Evolutionary conservation across 140 eudicot species (phyloP), one percentile per base, ranked within the genome.

Genomic region (Stevia rebaudiana): DNA sequence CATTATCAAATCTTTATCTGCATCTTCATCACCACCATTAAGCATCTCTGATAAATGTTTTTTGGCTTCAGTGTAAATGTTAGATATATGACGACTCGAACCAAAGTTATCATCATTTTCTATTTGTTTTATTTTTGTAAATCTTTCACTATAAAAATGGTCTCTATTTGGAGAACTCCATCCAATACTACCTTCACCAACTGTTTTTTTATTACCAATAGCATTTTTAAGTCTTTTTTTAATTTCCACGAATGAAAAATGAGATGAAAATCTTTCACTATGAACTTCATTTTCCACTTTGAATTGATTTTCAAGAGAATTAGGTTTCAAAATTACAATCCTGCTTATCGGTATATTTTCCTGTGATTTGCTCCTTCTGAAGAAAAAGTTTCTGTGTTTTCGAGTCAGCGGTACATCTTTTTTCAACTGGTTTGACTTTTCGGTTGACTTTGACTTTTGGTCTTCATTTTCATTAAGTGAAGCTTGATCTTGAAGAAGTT

Each of bases 271-370:
- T 73, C 72, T 81, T 58, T 77, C 86, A 39, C 50, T 72, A 12
- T 42, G 82, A 61, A 68, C 66, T 36, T 61, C 73, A 43, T 63
- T 57, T 50, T 66, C 83, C 58, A 35, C 44, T 54, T 74, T 67
- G 52, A 75, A 15, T 43, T 48, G 72, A 23, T 77, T 71, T 9
- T 74, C 43, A 0, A 24, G 65, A 74, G 79, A 74, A 60, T 74
- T 60, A 6, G 98, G 98, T 79, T 85, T 92, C 71, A 92, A 70
- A 73, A 92, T 77, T 54, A 92, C 98, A 62, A 92, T 92, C 69
- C 76, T 83, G 46, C 51, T 41, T 60, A 74, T 5, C 28, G 70
- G 64, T 24, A 59, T 79, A 67, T 68, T 82, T 39, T 83, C 98
- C 40, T 68, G 75, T 56, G 91, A 83, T 68, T 87, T 91, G 78